Evolutionary conservation across 176 grass and related monocot genomes (phyloP).

Genomic region (Aegilops umbellulata): DNA sequence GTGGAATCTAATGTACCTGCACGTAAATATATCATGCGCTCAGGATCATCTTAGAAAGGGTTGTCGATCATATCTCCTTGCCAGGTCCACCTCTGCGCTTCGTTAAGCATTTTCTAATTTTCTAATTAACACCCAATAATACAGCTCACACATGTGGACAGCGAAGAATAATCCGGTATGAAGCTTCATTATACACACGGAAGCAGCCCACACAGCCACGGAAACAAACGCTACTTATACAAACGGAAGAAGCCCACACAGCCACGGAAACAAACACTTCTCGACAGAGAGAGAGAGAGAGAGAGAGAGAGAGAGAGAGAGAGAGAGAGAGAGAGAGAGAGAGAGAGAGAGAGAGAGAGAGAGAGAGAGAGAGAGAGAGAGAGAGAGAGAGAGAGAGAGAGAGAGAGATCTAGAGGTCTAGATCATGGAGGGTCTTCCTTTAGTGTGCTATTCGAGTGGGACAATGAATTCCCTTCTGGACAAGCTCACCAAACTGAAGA

Average conservation of each 20-base stretch:
- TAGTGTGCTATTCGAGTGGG: not conserved
- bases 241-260: too few species aligned
- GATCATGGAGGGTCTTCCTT: not conserved
- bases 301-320: too few species aligned
- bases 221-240: too few species aligned
- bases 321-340: too few species aligned
- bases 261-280: too few species aligned
- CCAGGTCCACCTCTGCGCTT: not conserved
- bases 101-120: not conserved
- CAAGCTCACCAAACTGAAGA: not conserved
- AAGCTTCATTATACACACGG: not conserved
- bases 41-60: not conserved
- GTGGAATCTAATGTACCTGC: not conserved
- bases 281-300: too few species aligned
- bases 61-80: too few species aligned
- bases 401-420: too few species aligned
- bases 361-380: not conserved
- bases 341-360: too few species aligned
- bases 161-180: too few species aligned
- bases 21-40: not conserved
- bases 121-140: not conserved
- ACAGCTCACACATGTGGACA: not conserved
- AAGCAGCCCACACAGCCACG: not conserved
- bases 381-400: too few species aligned
- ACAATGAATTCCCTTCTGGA: not conserved